These are phyloP conservation scores for Lasiodiplodia sp. DNA, from an alignment of 2,329 filamentous ascomycete species.

Conservation along the genomic window DNA sequence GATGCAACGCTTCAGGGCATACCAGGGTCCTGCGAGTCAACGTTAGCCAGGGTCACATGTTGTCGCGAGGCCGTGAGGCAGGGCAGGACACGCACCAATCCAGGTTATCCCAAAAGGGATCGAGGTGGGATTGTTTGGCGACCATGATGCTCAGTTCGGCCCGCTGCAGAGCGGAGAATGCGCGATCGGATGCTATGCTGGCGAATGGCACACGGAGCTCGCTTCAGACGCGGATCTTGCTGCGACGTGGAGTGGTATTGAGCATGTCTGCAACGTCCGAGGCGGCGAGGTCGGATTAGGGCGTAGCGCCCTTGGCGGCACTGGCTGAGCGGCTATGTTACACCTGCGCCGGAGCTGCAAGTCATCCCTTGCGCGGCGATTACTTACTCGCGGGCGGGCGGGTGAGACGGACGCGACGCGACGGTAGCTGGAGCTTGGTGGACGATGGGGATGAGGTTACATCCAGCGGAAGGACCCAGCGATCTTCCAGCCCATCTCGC, in stretches of 20 bases:
- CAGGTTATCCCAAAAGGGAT: conserved; percentile 72
- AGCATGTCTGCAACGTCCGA: conserved; percentile 31
- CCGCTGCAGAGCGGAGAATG: conserved; percentile 31
- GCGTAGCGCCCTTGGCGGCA: conserved; percentile 26
- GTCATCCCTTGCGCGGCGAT: conserved; percentile 30
- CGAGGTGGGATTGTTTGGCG: conserved; percentile 51
- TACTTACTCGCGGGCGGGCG: conserved; percentile 9
- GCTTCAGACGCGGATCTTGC: conserved; percentile 28
- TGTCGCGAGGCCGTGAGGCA: conserved; percentile 34
- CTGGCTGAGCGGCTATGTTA: conserved; percentile 26
- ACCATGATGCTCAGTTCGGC: conserved; percentile 61
- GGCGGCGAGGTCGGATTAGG: conserved; percentile 27
- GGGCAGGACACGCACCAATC: conserved; percentile 66
- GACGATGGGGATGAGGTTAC: conserved; percentile 28
- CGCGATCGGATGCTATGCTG: not conserved
- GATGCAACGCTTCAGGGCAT: conserved; percentile 35
- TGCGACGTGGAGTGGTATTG: conserved; percentile 31
- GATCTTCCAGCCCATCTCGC: conserved; percentile 3
- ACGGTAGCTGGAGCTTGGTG: not conserved
- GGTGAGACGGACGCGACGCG: conserved; percentile 12
- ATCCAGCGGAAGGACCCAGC: conserved; percentile 23
- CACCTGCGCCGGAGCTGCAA: conserved; percentile 24
- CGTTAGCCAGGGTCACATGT: conserved; percentile 46
- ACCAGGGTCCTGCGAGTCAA: conserved; percentile 53
- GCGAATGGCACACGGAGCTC: conserved; percentile 25